Conservation (phyloP, 1,284 basidiomycete species). For the Ceratobasidium sp. region DNA sequence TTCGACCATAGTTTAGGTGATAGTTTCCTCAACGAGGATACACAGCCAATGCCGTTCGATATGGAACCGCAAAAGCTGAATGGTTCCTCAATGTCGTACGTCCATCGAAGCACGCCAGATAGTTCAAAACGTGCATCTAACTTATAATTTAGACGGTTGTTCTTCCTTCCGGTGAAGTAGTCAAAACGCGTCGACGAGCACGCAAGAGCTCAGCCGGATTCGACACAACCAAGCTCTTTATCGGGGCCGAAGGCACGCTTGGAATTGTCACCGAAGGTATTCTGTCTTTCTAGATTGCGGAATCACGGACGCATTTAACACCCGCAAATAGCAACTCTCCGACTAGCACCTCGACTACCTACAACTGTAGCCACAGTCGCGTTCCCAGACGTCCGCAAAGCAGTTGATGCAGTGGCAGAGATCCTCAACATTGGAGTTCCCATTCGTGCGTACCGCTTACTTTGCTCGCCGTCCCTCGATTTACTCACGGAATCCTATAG, state of each 20-base stretch:
- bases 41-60: constrained; percentile 83
- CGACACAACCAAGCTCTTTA: constrained; percentile 89
- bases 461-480: no score
- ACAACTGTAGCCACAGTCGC: constrained; percentile 43
- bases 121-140: not conserved
- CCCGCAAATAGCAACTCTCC: constrained; percentile 52
- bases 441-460: constrained; percentile 46
- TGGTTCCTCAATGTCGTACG: constrained; percentile 58
- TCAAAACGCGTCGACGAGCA: constrained; percentile 87
- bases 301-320: not conserved
- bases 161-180: constrained; percentile 87
- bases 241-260: constrained; percentile 90
- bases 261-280: constrained; percentile 90
- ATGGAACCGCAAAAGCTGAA: constrained; percentile 84
- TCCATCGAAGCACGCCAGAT: constrained; percentile 1
- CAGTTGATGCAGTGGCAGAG: constrained; percentile 54
- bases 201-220: constrained; percentile 91
- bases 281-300: constrained; percentile 15
- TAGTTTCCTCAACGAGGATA: not conserved
- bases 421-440: constrained; percentile 70
- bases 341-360: constrained; percentile 53
- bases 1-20: constrained; percentile 5
- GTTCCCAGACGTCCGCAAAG: constrained; percentile 41
- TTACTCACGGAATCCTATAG: constrained; percentile 41
- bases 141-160: constrained; percentile 72